Base-by-base conservation (phyloP, 2,329 filamentous ascomycete genomes). In the Coniochaeta sp. region DNA sequence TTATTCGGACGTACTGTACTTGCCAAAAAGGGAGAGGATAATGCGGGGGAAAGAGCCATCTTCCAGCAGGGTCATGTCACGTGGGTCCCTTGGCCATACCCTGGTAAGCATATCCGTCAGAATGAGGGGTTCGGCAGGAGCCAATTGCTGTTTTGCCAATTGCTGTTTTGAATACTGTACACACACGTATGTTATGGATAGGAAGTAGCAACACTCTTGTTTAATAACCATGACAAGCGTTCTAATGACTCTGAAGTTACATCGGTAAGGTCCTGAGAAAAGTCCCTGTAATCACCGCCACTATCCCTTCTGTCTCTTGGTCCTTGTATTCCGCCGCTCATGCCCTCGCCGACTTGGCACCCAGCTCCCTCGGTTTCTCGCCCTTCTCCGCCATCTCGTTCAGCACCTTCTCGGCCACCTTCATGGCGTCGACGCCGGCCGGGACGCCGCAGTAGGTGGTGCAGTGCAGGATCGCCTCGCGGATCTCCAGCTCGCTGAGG, bases 401-500 rank as follows among this genome's bases (percentile, higher is more conserved):
- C 10, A 73, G 57, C 17, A 69, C 68, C 58, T 64, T 69, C 59
- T 73, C 70, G 2, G 72, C 69, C 7, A 65, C 66, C 59, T 69
- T 70, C 62, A 73, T 72, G 6, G 71, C 77, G 59, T 79, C 76
- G 16, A 79, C 70, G 0, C 75, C 76, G 4, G 76, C 74, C 0
- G 76, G 77, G 4, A 76, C 72, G 16, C 77, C 76, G 60, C 75
- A 77, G 60, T 79, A 78, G 1, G 72, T 74, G 0, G 75, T 76
- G 22, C 74, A 74, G 58, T 81, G 78, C 24, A 80, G 62, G 42
- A 81, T 73, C 5, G 83, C 81, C 71, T 89, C 86, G 19, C 85
- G 74, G 58, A 89, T 86, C 70, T 88, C 85, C 22, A 85, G 67
- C 67, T 86, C 84, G 0, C 76, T 81, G 12, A 85, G 72, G 0